Evolutionary conservation across 805 yeast species (phyloP), one percentile per base, ranked within the genome.

Genomic region (Kazachstania taianensis): DNA sequence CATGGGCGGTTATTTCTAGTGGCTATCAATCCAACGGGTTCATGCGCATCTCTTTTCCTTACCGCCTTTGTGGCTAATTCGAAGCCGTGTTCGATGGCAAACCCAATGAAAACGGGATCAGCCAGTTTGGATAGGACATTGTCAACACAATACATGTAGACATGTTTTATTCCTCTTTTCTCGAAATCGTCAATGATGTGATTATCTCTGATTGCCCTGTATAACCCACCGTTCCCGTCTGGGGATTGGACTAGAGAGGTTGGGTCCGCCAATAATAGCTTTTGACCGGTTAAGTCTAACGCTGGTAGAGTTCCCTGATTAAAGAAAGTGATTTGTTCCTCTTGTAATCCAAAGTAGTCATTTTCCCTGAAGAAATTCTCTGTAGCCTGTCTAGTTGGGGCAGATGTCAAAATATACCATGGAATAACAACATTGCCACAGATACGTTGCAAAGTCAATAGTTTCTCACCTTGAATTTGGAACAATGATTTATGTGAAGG

Each of bases 131-230:
- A 96, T 33, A 92, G 67, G 20, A 82, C 79, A 60, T 92, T 92
- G 62, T 92, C 99, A 33, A 92, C 97, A 62, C 97, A 89, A 63
- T 86, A 92, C 82, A 87, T 84, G 62, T 92, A 96, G 42, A 92
- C 70, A 55, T 92, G 97, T 58, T 83, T 75, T 44, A 89, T 74
- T 5, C 85, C 86, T 38, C 75, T 76, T 6, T 48, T 41, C 20
- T 62, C 52, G 55, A 92, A 73, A 55, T 89, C 95, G 5, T 72
- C 70, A 22, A 92, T 51, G 14, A 87, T 64, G 2, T 73, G 71
- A 45, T 78, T 72, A 29, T 70, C 70, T 47, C 64, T 61, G 27
- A 92, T 67, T 1, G 96, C 97, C 52, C 75, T 79, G 64, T 92
- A 92, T 34, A 92, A 66, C 2, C 99, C 99, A 40, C 99, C 99